Evolutionary conservation across 352 stramenopile species (phyloP), one percentile per base, ranked within the genome.

Genomic region (Phytopythium sindhum): DNA sequence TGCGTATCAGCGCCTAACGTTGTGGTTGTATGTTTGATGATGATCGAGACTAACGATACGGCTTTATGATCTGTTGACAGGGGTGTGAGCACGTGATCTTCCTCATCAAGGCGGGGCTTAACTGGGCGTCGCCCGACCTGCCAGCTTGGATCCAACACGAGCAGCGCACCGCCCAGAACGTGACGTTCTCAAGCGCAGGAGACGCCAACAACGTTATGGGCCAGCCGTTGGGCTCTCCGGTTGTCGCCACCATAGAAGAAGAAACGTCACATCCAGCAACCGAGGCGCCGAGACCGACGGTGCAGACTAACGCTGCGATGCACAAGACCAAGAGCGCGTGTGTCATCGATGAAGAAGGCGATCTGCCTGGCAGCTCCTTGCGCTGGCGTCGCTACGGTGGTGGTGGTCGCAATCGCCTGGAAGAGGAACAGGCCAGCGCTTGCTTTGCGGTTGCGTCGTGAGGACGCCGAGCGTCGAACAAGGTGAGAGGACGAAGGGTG

Each of bases 31-130:
- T 8, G 23, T 44, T 28, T 45, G 21, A 33, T 57, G 23, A 12
- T 37, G 17, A 2, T 8, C 19, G 14, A 51, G 17, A 60, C 47
- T 15, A 21, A 57, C 41, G 23, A 29, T 57, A n/a, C n/a, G 7
- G 29, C 26, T 17, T 45, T 60, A 24, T 56, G 33, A 24, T 39
- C 12, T 23, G 31, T 10, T 48, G 9, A 23, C 52, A 79, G 74
- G 66, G 48, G 6, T 85, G 75, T 35, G 80, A 89, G 59, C 80
- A 89, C 58, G 57, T 81, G 31, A 73, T 89, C 37, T 85, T 89
- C 66, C 57, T 77, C n/a, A 69, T 84, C 48, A 86, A 85, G 47
- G 75, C 66, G 28, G 72, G 82, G 63, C 53, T 89, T 19, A 86
- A 86, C 66, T 86, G 75, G 77, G 73, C 77, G 31, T 67, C 67